Percentiles rank a stretch among this genome's conserved stretches.
phyloP scores from a whole-genome alignment of 306 rosid genomes.

The Gillenia trifoliata region DNA sequence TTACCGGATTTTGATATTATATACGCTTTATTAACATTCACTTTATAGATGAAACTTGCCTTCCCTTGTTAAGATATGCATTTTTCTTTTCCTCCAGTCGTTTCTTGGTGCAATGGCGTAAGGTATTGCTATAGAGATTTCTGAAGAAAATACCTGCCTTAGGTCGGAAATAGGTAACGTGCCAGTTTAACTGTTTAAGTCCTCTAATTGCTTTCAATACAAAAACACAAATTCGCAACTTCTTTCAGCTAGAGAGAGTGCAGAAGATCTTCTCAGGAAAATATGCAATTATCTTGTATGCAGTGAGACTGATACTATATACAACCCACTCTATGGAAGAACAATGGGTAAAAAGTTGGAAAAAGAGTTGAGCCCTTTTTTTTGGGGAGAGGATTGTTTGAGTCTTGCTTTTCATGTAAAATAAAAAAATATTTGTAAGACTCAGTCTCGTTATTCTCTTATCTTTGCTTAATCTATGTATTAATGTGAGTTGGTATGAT shows the following conservation, averaged over 20 bases:
- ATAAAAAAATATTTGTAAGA: conserved; percentile 1
- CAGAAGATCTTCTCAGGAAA: not conserved
- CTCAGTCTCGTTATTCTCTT: not conserved
- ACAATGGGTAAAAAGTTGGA: not conserved
- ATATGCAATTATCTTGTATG: not conserved
- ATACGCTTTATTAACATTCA: not conserved
- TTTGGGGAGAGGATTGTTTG: not conserved
- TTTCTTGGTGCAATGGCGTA: conserved; percentile 18
- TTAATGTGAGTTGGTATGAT: no score
- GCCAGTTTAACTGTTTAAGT: not conserved
- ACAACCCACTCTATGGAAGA: not conserved
- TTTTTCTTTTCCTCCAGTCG: conserved; percentile 2
- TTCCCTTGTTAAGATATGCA: not conserved
- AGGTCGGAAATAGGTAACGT: not conserved
- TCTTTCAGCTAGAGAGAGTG: not conserved
- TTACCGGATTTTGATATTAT: not conserved
- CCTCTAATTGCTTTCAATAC: not conserved
- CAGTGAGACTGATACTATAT: not conserved
- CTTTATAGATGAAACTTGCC: not conserved
- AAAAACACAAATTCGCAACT: not conserved
- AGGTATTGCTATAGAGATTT: not conserved
- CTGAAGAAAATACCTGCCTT: not conserved
- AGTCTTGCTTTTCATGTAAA: conserved; percentile 15
- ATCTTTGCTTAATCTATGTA: not conserved
- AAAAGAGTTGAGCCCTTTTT: not conserved